phyloP scores from a whole-genome alignment of 345 rosid genomes.

The Microcos paniculata region DNA sequence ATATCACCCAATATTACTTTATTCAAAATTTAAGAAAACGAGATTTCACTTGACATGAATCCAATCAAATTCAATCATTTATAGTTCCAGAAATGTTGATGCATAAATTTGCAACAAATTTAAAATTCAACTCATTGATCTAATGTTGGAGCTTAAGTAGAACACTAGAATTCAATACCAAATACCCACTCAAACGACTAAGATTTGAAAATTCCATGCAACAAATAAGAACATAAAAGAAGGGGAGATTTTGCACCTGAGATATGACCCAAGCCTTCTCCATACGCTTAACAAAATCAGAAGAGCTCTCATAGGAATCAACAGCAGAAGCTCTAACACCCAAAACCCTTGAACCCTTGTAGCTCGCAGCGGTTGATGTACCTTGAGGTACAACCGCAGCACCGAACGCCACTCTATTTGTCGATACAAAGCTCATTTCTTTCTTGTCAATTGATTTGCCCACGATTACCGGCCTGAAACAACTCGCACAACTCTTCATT shows the following conservation, averaged over 20 bases:
- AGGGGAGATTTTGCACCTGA: slow-evolving; percentile 41
- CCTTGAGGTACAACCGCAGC: slow-evolving; percentile 22
- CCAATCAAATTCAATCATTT: neutral
- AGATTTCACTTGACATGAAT: neutral
- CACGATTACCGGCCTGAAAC: slow-evolving; percentile 27
- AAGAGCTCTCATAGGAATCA: slow-evolving; percentile 72
- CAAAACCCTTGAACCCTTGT: slow-evolving; percentile 17
- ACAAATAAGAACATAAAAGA: neutral
- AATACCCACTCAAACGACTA: neutral
- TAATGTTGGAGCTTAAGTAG: neutral
- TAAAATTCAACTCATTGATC: neutral
- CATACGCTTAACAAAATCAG: slow-evolving; percentile 73
- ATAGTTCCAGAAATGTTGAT: neutral
- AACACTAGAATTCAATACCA: neutral
- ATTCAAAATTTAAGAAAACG: neutral
- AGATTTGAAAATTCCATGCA: neutral
- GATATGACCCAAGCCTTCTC: slow-evolving; percentile 91
- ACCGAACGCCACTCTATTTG: slow-evolving; percentile 16
- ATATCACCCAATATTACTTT: neutral
- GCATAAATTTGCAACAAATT: neutral
- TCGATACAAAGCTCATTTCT: slow-evolving; percentile 16
- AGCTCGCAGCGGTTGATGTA: neutral
- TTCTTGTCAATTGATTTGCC: slow-evolving; percentile 19
- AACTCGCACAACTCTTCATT: slow-evolving; percentile 36
- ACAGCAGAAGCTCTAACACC: slow-evolving; percentile 58